Evolutionary conservation across 2,329 filamentous ascomycete species (phyloP).

Genomic region (Aspergillus fructus): DNA sequence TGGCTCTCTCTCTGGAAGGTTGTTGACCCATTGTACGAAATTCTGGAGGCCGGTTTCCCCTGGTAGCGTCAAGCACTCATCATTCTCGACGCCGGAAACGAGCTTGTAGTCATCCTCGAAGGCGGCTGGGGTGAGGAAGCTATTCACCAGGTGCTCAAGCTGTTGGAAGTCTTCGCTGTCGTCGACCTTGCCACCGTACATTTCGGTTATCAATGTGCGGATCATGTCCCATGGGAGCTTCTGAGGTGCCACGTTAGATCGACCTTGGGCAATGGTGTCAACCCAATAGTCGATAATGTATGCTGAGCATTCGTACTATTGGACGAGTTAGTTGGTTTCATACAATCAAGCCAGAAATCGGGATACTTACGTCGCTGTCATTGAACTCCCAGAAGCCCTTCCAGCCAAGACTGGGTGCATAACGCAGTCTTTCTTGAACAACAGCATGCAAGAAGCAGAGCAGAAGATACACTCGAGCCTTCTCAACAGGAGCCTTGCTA

Average conservation of each 20-base stretch:
- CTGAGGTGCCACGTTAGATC: constrained; percentile 87
- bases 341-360: too few species aligned
- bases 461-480: constrained; percentile 82
- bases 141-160: constrained; percentile 70
- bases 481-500: constrained; percentile 82
- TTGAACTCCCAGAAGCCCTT: constrained; percentile 99
- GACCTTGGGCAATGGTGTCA: constrained; percentile 74
- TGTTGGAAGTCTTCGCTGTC: constrained; percentile 78
- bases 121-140: constrained; percentile 79
- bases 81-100: constrained; percentile 65
- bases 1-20: constrained; percentile 89
- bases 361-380: constrained; percentile 67
- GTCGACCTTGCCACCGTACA: constrained; percentile 97
- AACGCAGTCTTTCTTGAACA: constrained; percentile 89
- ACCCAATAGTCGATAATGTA: constrained; percentile 97
- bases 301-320: constrained; percentile 90
- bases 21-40: constrained; percentile 88
- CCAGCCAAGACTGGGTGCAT: constrained; percentile 92
- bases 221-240: constrained; percentile 98
- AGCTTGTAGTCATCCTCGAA: constrained; percentile 93
- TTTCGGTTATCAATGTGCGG: constrained; percentile 83
- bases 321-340: constrained; percentile 12
- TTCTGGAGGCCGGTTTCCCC: constrained; percentile 78
- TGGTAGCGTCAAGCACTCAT: constrained; percentile 69
- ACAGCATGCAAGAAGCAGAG: constrained; percentile 95